Conservation (phyloP, 1,284 basidiomycete genomes). For the Mixia osmundae region DNA sequence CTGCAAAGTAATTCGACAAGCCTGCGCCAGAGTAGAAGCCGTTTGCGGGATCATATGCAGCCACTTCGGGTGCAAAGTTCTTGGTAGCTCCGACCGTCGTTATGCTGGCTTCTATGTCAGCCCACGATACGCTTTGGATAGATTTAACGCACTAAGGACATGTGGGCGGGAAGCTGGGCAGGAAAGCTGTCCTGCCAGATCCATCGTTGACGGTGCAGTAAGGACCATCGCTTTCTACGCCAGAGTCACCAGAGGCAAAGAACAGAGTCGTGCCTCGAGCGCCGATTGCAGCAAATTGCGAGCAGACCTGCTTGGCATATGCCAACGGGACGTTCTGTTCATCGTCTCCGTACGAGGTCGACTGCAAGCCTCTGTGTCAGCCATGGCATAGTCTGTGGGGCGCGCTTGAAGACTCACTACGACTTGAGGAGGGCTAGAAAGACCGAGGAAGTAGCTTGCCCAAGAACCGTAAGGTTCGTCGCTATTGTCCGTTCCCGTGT, state of each 20-base stretch:
- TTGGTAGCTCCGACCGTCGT: too few species aligned
- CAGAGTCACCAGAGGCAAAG: constrained; percentile 44
- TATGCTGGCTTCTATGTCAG: too few species aligned
- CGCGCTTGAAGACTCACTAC: too few species aligned
- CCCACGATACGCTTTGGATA: too few species aligned
- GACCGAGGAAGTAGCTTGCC: constrained; percentile 32
- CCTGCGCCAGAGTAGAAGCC: background rate
- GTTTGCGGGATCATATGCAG: constrained; percentile 12
- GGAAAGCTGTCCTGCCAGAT: constrained; percentile 31
- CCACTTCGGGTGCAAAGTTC: constrained; percentile 16
- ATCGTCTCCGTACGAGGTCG: constrained; percentile 39
- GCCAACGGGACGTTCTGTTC: constrained; percentile 29
- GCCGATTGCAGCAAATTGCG: constrained; percentile 37
- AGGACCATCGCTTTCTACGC: constrained; percentile 41
- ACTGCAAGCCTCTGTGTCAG: too few species aligned
- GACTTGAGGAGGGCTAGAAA: constrained; percentile 29
- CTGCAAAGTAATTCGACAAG: background rate
- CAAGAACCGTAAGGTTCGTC: constrained; percentile 42
- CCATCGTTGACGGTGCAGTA: constrained; percentile 36
- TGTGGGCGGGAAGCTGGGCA: constrained; percentile 48
- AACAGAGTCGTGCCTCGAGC: constrained; percentile 34
- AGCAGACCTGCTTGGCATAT: constrained; percentile 39
- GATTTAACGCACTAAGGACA: too few species aligned
- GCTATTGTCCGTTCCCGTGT: constrained; percentile 33
- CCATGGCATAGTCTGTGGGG: too few species aligned